phyloP scores from a whole-genome alignment of 495 filamentous ascomycete genomes.

The Xylaria grammica region DNA sequence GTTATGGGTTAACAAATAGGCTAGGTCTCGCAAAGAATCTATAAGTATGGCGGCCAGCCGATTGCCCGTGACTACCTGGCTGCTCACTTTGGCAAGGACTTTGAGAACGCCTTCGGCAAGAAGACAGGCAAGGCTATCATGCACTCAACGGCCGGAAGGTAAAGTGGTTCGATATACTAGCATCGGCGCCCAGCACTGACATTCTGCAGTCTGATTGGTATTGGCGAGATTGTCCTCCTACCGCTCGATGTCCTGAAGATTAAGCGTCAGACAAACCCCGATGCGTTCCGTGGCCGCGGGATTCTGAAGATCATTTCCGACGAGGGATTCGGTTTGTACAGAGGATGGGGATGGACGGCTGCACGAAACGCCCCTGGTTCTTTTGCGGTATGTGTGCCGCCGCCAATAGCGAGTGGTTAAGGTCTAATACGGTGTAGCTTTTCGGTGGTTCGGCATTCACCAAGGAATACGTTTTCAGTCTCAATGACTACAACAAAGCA shows the following conservation, averaged over 20 bases:
- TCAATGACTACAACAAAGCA: conserved; percentile 94
- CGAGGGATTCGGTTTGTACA: conserved; percentile 94
- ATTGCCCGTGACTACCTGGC: conserved; percentile 90
- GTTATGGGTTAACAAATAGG: conserved; percentile 12
- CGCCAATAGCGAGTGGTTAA: not conserved
- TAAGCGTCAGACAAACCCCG: conserved; percentile 98
- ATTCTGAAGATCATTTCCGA: conserved; percentile 87
- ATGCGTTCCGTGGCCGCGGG: conserved; percentile 94
- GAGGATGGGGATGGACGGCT: conserved; percentile 97
- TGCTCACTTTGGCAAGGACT: conserved; percentile 77
- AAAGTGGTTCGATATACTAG: conserved; percentile 17
- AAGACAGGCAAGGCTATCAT: conserved; percentile 98
- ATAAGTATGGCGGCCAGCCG: conserved; percentile 98
- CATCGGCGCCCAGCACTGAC: conserved; percentile 23
- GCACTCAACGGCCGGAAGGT: conserved; percentile 95
- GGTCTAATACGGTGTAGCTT: conserved; percentile 60
- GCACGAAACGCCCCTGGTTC: conserved; percentile 96
- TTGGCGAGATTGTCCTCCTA: conserved; percentile 94
- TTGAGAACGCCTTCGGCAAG: conserved; percentile 90
- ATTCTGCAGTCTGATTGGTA: conserved; percentile 77
- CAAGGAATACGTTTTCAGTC: conserved; percentile 89
- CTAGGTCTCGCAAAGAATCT: conserved; percentile 88
- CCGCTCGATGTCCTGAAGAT: conserved; percentile 98
- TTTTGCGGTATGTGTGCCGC: conserved; percentile 77
- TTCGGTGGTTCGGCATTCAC: conserved; percentile 98